Percentiles rank a stretch among this genome's conserved stretches.
Conservation (phyloP, 805 yeast genomes). For the Metschnikowia gelsemii region DNA sequence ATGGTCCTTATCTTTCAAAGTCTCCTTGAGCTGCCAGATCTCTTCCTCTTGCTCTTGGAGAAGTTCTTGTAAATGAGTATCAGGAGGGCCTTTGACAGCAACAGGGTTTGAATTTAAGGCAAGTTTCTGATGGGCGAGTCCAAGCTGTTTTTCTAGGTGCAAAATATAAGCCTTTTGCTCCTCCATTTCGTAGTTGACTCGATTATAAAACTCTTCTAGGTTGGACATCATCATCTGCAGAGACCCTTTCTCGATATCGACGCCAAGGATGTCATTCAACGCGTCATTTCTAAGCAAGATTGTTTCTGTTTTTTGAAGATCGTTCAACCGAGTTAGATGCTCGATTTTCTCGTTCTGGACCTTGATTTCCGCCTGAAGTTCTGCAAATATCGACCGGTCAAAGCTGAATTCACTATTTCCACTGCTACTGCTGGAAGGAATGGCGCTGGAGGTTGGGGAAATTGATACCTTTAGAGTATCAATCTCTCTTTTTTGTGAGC, state of each 20-base stretch:
- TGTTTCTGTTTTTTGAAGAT: slow-evolving; percentile 56
- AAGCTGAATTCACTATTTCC: background rate
- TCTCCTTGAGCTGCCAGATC: slow-evolving; percentile 59
- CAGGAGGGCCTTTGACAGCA: background rate
- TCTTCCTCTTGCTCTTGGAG: slow-evolving; percentile 67
- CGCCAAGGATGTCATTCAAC: slow-evolving; percentile 55
- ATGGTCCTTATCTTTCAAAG: slow-evolving; percentile 69
- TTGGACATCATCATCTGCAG: slow-evolving; percentile 46
- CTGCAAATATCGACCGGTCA: slow-evolving; percentile 10
- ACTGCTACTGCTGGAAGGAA: background rate
- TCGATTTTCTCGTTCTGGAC: slow-evolving; percentile 66
- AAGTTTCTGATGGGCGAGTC: slow-evolving; percentile 26
- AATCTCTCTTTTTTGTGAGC: slow-evolving; percentile 56
- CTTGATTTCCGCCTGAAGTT: slow-evolving; percentile 59
- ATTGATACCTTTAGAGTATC: slow-evolving; percentile 29
- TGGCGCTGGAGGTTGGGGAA: background rate
- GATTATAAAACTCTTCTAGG: slow-evolving; percentile 48
- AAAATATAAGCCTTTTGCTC: slow-evolving; percentile 59
- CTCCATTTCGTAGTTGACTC: slow-evolving; percentile 51
- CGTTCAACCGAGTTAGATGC: slow-evolving; percentile 64
- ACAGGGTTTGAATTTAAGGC: background rate
- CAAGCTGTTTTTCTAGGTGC: slow-evolving; percentile 57
- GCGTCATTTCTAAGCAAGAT: slow-evolving; percentile 59
- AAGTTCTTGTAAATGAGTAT: slow-evolving; percentile 30
- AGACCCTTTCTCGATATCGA: slow-evolving; percentile 33